These are phyloP conservation scores for Schrenkiella parvula DNA, from an alignment of 345 rosid genomes.

Conservation along the genomic window DNA sequence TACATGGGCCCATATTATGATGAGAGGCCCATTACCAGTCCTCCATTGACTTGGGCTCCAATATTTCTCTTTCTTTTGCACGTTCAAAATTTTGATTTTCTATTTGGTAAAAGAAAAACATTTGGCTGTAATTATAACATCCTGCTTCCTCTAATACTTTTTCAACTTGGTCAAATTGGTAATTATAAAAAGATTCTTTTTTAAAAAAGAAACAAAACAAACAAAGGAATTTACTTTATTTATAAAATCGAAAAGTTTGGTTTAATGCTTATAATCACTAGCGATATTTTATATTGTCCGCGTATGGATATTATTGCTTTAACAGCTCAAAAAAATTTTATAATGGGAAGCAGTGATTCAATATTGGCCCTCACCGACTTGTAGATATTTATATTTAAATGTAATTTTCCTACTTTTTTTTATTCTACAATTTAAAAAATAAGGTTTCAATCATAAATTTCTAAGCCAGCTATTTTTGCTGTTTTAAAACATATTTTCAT, in stretches of 20 bases:
- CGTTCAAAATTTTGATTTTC: neutral
- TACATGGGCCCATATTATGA: constrained; percentile 24
- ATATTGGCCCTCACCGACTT: constrained; percentile 6
- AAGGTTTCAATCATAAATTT: neutral
- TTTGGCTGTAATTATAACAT: neutral
- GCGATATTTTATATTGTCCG: neutral
- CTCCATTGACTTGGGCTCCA: constrained; percentile 12
- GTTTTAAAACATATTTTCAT: neutral
- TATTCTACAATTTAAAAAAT: neutral
- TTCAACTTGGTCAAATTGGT: neutral
- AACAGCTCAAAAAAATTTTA: constrained; percentile 18
- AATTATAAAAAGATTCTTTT: neutral
- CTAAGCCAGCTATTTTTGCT: neutral
- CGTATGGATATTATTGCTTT: constrained; percentile 20
- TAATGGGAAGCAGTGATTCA: constrained; percentile 11
- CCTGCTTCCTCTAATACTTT: neutral
- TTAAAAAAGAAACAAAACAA: neutral
- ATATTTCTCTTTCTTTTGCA: neutral
- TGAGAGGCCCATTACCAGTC: constrained; percentile 19
- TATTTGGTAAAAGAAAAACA: too few species aligned
- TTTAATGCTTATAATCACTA: constrained; percentile 6
- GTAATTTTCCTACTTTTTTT: neutral
- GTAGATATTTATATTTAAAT: neutral
- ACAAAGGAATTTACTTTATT: neutral
- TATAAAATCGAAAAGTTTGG: neutral